Evolutionary conservation across 371 early-diverging fungal genomes (phyloP), one percentile per base, ranked within the genome.

Genomic region (Mortierella sp.): DNA sequence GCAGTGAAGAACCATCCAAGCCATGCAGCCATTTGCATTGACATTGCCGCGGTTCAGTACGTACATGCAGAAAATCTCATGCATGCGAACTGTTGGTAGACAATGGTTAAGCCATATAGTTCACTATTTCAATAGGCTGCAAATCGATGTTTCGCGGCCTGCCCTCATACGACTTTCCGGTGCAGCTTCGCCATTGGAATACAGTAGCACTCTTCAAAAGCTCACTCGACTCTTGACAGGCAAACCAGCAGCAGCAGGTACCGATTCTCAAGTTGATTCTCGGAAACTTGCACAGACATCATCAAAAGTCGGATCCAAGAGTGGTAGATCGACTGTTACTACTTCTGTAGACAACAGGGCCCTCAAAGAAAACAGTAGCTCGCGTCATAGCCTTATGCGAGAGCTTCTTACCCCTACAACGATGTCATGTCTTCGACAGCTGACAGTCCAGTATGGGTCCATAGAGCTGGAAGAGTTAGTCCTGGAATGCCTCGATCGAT

Each of bases 1-100:
- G 11, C 61, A 14, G 58, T 70, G 55, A 76, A 52, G 48, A 76
- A 65, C 32, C 70, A 65, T 54, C 50, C 70, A 0, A 70, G 78
- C 37, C 70, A 76, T 62, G 78, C 78, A 12, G 78, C 78, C 17
- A 65, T 76, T 46, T 76, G 78, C 41, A 54, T 76, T 24, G 70
- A 76, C 34, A 76, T 76, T 60, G 78, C 78, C 42, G 70, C 70
- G 6, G 52, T 60, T 42, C 64, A 60, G 78, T 76, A 61, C 19
- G 64, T 37, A 26, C 15, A 23, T 34, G 11, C 14, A 4, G 37
- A 34, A 14, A 11, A 7, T 14, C 37, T 34, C 7, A 14, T 34
- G 37, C 37, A 34, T 34, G 7, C 11, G 37, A 34, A 34, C 1
- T 7, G 37, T 34, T 14, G 11, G 37, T 14, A 34, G 37, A 7